Evolutionary conservation across 2,329 filamentous ascomycete genomes (phyloP).

Genomic region (Xylaria sp.): DNA sequence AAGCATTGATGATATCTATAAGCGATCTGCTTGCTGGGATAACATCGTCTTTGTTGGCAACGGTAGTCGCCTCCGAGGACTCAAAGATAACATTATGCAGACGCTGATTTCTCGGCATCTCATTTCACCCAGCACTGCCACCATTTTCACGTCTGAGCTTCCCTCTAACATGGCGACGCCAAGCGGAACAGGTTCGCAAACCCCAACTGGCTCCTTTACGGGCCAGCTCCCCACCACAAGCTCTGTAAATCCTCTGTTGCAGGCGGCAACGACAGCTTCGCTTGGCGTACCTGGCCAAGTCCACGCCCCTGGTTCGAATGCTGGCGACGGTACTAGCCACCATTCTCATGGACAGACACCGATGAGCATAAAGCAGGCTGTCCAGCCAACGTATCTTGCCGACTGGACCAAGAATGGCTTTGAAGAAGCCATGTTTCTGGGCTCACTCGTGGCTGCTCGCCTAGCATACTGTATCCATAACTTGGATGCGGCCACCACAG

Average conservation of each 20-base stretch:
- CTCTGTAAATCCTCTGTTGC: slow-evolving; percentile 86
- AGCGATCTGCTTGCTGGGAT: slow-evolving; percentile 90
- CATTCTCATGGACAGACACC: slow-evolving; percentile 77
- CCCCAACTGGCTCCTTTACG: slow-evolving; percentile 74
- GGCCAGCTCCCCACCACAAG: slow-evolving; percentile 62
- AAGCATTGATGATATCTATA: slow-evolving; percentile 83
- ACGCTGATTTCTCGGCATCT: slow-evolving; percentile 85
- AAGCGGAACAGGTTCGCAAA: slow-evolving; percentile 88
- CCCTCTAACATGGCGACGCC: slow-evolving; percentile 94
- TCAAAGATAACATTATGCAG: slow-evolving; percentile 87
- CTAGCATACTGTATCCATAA: slow-evolving; percentile 69
- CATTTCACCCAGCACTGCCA: slow-evolving; percentile 90
- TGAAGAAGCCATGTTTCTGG: slow-evolving; percentile 88
- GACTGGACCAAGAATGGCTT: slow-evolving; percentile 86
- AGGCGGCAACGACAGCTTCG: slow-evolving; percentile 84
- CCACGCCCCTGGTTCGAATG: slow-evolving; percentile 54
- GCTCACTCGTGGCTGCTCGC: slow-evolving; percentile 82
- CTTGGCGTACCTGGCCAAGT: slow-evolving; percentile 56
- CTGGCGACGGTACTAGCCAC: slow-evolving; percentile 57
- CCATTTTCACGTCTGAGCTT: slow-evolving; percentile 96
- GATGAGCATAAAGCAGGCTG: slow-evolving; percentile 81
- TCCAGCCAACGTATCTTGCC: slow-evolving; percentile 83
- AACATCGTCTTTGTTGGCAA: slow-evolving; percentile 92
- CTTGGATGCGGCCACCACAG: slow-evolving; percentile 61
- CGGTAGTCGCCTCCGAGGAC: slow-evolving; percentile 76